Percentiles rank a stretch among this genome's conserved stretches.
phyloP scores from a whole-genome alignment of 2,329 filamentous ascomycete species.

The Pseudogymnoascus sp. region DNA sequence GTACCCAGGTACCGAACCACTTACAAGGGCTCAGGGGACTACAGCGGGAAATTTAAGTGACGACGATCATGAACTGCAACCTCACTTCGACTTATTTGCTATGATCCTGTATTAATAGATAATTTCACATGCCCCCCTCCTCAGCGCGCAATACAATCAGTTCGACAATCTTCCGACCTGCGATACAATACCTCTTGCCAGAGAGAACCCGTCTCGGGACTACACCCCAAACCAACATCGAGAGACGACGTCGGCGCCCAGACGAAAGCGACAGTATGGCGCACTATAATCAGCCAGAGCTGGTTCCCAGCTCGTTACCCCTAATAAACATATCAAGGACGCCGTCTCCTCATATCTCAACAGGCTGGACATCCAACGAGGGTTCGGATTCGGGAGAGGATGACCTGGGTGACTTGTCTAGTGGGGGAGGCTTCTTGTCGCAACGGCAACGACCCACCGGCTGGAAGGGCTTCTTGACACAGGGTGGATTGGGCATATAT shows the following conservation, averaged over 20 bases:
- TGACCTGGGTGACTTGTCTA: conserved; percentile 33
- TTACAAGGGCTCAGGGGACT: conserved; percentile 7
- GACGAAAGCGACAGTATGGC: conserved; percentile 9
- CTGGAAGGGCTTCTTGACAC: conserved; percentile 30
- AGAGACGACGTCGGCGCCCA: not conserved
- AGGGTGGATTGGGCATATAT: conserved; percentile 40
- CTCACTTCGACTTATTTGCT: not conserved
- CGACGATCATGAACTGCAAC: not conserved
- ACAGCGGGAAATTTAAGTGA: conserved; percentile 1
- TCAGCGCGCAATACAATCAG: conserved; percentile 25
- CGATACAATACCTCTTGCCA: conserved; percentile 31
- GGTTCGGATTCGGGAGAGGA: conserved; percentile 41
- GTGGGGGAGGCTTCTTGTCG: conserved; percentile 25
- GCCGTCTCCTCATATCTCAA: conserved; percentile 37
- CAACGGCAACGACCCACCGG: conserved; percentile 18
- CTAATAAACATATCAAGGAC: conserved; percentile 39
- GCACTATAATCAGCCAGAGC: conserved; percentile 17
- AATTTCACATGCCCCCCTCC: conserved; percentile 21
- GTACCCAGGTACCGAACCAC: conserved; percentile 4
- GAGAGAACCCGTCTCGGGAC: conserved; percentile 9
- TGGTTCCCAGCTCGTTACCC: conserved; percentile 30
- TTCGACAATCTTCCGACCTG: conserved; percentile 31
- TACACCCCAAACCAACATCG: not conserved
- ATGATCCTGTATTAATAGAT: conserved; percentile 4
- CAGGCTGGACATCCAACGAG: conserved; percentile 33